Conservation (phyloP, 805 yeast species). For the Ogataea methanolica region DNA sequence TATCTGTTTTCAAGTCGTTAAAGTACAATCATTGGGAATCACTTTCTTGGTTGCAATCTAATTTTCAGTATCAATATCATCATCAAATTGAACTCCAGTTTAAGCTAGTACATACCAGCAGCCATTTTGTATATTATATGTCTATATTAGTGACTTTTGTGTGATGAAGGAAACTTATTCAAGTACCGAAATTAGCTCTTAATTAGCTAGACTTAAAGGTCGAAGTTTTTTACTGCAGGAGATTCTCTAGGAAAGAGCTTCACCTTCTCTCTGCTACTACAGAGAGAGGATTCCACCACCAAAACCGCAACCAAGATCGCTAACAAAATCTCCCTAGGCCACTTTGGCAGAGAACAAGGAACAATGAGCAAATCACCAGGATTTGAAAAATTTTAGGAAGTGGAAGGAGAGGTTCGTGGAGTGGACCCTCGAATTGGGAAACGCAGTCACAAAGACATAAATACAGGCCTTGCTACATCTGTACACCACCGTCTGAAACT, state of each 20-base stretch:
- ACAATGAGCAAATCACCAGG: background rate
- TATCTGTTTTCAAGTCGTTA: no score
- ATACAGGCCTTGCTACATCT: background rate
- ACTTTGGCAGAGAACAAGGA: background rate
- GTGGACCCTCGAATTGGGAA: background rate
- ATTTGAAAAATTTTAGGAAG: background rate
- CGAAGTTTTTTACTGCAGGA: no score
- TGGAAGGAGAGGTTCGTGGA: background rate
- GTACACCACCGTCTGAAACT: background rate
- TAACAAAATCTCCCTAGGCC: background rate
- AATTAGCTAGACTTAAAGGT: background rate
- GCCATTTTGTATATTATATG: conserved; percentile 20
- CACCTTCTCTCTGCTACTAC: no score
- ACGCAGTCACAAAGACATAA: background rate
- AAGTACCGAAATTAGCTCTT: background rate
- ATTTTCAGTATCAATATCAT: no score
- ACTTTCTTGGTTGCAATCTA: no score
- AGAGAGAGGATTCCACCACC: no score
- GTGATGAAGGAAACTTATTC: background rate
- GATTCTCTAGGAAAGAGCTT: no score
- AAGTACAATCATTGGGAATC: no score
- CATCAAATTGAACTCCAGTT: conserved; percentile 1
- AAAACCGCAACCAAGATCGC: no score
- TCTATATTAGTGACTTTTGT: conserved; percentile 2
- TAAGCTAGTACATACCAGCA: conserved; percentile 22